Conservation (phyloP, 148 eudicot species). For the Diospyros lotus region DNA sequence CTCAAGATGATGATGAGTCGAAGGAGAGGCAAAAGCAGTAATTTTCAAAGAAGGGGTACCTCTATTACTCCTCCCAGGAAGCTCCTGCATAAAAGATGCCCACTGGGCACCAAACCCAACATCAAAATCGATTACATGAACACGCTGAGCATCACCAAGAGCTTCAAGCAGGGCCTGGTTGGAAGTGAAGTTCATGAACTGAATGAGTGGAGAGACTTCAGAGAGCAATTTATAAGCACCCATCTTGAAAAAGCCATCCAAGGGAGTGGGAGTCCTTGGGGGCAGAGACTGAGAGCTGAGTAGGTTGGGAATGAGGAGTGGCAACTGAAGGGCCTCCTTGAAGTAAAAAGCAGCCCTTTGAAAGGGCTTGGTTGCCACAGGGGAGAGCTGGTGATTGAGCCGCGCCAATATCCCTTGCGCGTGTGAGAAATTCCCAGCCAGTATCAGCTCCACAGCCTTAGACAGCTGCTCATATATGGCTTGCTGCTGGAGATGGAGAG, state of each 20-base stretch:
- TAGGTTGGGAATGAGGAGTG: constrained; percentile 14
- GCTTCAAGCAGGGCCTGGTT: constrained; percentile 55
- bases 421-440: constrained; percentile 43
- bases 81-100: constrained; percentile 64
- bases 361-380: constrained; percentile 30
- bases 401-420: constrained; percentile 80
- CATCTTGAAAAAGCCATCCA: constrained; percentile 41
- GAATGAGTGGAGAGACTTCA: constrained; percentile 46
- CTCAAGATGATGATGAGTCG: constrained; percentile 42
- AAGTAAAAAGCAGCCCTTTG: constrained; percentile 43
- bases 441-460: constrained; percentile 35
- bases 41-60: constrained; percentile 32
- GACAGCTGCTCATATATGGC: constrained; percentile 35
- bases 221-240: constrained; percentile 50
- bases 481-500: constrained; percentile 22
- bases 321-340: constrained; percentile 43
- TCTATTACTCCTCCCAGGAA: constrained; percentile 26
- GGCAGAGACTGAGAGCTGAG: constrained; percentile 1
- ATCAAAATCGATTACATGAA: constrained; percentile 59
- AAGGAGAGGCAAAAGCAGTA: constrained; percentile 50
- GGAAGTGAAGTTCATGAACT: constrained; percentile 48
- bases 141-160: constrained; percentile 25
- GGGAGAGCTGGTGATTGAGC: constrained; percentile 60
- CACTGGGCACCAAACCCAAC: constrained; percentile 56
- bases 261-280: constrained; percentile 22